Evolutionary conservation across 1,139 yeast species (phyloP), one percentile per base, ranked within the genome.

Genomic region (Magnusiomyces suaveolens): DNA sequence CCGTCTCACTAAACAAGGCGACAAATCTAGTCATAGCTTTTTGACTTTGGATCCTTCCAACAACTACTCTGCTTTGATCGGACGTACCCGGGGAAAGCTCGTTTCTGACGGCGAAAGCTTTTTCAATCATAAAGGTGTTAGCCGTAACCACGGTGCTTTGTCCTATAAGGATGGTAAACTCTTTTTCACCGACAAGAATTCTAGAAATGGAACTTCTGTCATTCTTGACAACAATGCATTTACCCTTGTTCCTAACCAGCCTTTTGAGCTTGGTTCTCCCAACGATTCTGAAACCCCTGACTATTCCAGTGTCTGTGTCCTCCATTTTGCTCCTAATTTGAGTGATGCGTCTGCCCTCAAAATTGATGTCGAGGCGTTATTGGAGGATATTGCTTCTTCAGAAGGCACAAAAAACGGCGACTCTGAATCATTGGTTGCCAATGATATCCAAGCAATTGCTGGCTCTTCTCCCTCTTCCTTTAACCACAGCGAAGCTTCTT

Each of bases 61-160:
- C n/a, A 39, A 39, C 43, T 39, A 10, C n/a, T 6, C 10, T 10
- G 43, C 18, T 18, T n/a, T 18, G 6, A n/a, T 39, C 21, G 43
- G 43, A 6, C 10, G 43, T 10, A 10, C 20, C 43, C n/a, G 43
- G 8, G n/a, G 18, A 21, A n/a, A n/a, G n/a, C n/a, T n/a, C n/a
- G 54, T 53, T 20, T 48, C 60, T 26, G 47, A 29, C 32, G 46
- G 51, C 32, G 61, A 59, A 43, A 62, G 57, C 21, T 44, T 50
- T 44, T 63, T 60, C 50, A 52, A 50, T 18, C 51, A 57, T 18
- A 56, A 59, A 33, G 57, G 61, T 26, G 53, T 63, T 23, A 61
- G 64, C 41, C 54, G 60, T 36, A 46, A 55, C 3, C 66, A 63
- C 52, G 66, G 64, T 14, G 52, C 59, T 29, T 39, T 54, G 29